Conservation (phyloP, 257 asterid genomes). For the Solanum peruvianum region DNA sequence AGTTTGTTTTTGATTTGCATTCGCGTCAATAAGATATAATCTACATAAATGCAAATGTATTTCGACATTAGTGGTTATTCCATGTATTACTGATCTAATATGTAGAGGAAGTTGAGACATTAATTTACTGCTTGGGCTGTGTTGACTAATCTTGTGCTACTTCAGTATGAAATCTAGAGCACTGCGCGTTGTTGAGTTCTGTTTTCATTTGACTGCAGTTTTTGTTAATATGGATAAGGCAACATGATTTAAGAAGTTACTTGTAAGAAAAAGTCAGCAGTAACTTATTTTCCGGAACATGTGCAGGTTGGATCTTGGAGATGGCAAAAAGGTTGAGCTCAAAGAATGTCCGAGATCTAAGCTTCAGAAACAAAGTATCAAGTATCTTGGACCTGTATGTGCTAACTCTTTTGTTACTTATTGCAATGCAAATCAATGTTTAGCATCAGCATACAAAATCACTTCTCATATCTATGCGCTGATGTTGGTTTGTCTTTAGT, state of each 20-base stretch:
- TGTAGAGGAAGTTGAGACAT: neutral
- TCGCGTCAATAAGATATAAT: neutral
- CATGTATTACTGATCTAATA: neutral
- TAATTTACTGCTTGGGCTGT: neutral
- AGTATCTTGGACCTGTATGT: constrained; percentile 94
- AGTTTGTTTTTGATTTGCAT: neutral
- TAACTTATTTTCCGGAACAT: neutral
- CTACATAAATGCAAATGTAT: neutral
- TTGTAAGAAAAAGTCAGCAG: neutral
- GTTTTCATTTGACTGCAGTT: neutral
- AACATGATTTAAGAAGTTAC: neutral
- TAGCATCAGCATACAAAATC: neutral
- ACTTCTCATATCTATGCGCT: neutral
- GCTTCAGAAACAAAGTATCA: constrained; percentile 83
- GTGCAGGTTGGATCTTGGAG: constrained; percentile 94
- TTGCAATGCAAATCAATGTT: neutral
- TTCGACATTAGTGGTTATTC: neutral
- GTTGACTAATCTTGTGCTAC: neutral
- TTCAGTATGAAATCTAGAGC: neutral
- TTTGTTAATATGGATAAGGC: neutral
- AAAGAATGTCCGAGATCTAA: constrained; percentile 70
- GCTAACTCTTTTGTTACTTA: neutral
- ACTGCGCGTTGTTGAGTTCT: neutral
- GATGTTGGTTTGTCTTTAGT: neutral
- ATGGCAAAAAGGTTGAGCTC: constrained; percentile 79